phyloP scores from a whole-genome alignment of 1,284 basidiomycete species.

The Cryptococcus sp. region DNA sequence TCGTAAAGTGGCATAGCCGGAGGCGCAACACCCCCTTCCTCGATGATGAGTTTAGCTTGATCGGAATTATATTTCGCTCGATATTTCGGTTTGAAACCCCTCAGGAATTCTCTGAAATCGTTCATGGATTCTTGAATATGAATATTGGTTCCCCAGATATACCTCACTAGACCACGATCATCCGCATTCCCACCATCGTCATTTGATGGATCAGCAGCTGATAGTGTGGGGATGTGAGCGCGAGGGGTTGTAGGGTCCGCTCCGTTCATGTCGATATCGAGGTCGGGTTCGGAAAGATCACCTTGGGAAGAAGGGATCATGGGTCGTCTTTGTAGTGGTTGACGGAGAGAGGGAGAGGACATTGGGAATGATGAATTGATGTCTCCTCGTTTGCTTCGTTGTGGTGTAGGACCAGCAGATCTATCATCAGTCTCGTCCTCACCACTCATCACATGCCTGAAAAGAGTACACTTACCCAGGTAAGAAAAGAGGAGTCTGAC shows the following conservation, averaged over 20 bases:
- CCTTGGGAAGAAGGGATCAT: conserved; percentile 11
- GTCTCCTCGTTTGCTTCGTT: conserved; percentile 70
- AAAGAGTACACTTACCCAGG: conserved; percentile 34
- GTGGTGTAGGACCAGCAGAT: conserved; percentile 54
- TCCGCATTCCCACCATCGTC: conserved; percentile 16
- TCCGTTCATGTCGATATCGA: conserved; percentile 50
- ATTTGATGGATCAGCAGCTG: conserved; percentile 55
- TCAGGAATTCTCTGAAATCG: conserved; percentile 80
- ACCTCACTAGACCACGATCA: conserved; percentile 59
- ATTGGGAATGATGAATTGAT: conserved; percentile 71
- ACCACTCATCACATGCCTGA: neutral
- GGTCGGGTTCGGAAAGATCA: conserved; percentile 1
- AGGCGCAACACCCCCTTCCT: conserved; percentile 32
- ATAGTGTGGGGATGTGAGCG: conserved; percentile 53
- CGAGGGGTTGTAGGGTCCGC: conserved; percentile 51
- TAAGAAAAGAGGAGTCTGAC: conserved; percentile 48
- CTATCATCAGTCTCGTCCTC: conserved; percentile 21
- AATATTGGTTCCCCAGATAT: conserved; percentile 96
- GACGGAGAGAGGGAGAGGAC: conserved; percentile 54
- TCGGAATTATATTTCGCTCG: conserved; percentile 61
- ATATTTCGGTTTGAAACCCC: conserved; percentile 92
- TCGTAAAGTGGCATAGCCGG: conserved; percentile 44
- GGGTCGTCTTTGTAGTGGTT: conserved; percentile 9
- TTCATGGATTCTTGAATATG: conserved; percentile 87
- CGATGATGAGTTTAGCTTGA: conserved; percentile 41